Evolutionary conservation across 441 rosid species (phyloP).

Genomic region (Macaranga tanarius): DNA sequence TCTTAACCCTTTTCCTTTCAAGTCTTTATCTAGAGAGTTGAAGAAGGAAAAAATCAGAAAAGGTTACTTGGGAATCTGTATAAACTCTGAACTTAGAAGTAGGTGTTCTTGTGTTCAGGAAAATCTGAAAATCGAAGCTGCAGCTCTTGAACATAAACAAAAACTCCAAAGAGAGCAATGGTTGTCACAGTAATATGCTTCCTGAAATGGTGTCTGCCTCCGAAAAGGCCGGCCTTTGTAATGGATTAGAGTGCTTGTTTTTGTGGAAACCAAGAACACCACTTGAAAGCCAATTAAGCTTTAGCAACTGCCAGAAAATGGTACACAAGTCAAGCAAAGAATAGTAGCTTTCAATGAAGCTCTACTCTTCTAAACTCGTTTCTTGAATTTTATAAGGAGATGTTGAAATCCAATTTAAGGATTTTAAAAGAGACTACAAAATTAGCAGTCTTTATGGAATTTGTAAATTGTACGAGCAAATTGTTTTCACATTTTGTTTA

Average conservation of each 20-base stretch:
- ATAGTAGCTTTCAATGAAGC: conserved; percentile 15
- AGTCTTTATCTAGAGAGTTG: background rate
- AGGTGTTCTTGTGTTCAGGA: conserved; percentile 1
- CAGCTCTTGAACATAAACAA: too few species aligned
- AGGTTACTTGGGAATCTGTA: background rate
- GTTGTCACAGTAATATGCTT: conserved; percentile 25
- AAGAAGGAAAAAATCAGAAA: background rate
- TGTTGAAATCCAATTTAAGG: conserved; percentile 36
- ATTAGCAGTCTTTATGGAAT: conserved; percentile 26
- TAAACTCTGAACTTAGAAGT: conserved; percentile 15
- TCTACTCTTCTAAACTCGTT: too few species aligned
- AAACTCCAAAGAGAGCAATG: background rate
- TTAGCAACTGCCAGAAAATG: conserved; percentile 4
- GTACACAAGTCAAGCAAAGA: conserved; percentile 21
- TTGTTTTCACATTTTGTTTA: conserved; percentile 25
- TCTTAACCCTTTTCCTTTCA: conserved; percentile 3
- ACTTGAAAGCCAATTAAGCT: too few species aligned
- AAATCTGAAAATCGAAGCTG: background rate
- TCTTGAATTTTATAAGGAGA: conserved; percentile 12
- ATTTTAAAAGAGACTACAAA: conserved; percentile 36
- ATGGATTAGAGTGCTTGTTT: conserved; percentile 23
- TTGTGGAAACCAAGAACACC: conserved; percentile 21
- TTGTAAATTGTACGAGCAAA: conserved; percentile 7
- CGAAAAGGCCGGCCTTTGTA: conserved; percentile 31
- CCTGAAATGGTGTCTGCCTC: conserved; percentile 30